Evolutionary conservation across 23 red algal genomes (phyloP), one percentile per base, ranked within the genome.

Genomic region (Cyanidium caldarium): DNA sequence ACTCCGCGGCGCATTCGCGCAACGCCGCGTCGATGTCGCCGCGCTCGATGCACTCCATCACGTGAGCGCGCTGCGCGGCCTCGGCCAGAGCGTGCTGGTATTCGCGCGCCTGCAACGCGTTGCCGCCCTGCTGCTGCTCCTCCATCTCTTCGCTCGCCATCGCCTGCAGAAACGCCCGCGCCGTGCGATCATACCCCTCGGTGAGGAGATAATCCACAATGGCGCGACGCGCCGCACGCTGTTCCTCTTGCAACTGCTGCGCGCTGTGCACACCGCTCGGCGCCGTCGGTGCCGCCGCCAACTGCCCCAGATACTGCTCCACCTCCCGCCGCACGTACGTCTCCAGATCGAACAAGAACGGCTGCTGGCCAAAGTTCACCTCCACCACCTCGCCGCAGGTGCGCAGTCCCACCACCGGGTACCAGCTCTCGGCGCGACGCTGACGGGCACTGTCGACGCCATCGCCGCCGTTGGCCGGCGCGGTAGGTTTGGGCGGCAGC

Each of bases 391-490:
- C 92, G 44, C 77, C 75, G 45, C 38, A 61, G 2, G 92, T 86
- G 29, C 82, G 83, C 80, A 98, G 75, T n/a, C 92, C 92, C 33
- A 98, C 76, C 0, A 80, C 87, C 2, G 92, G 92, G 33, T 88
- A 98, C 33, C 84, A 65, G 1, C 35, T 66, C 2, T 84, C 92
- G 33, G 12, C 33, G n/a, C n/a, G n/a, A n/a, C n/a, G n/a, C n/a
- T n/a, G n/a, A n/a, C n/a, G n/a, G 38, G 17, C 19, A 34, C 23
- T 31, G 13, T 10, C 13, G 16, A 10, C 35, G 66, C 42, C 38
- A 23, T 40, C 23, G 19, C 38, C 66, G 7, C 66, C 66, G 19
- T 23, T 69, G 30, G 12, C 30, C 12, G 57, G 34, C 16, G n/a
- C n/a, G 28, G 29, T 13, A 16, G 57, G 13, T 10, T 25, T 7